These are phyloP conservation scores for Tolypocladium amazonense DNA, from an alignment of 2,329 filamentous ascomycete genomes.

Conservation along the genomic window DNA sequence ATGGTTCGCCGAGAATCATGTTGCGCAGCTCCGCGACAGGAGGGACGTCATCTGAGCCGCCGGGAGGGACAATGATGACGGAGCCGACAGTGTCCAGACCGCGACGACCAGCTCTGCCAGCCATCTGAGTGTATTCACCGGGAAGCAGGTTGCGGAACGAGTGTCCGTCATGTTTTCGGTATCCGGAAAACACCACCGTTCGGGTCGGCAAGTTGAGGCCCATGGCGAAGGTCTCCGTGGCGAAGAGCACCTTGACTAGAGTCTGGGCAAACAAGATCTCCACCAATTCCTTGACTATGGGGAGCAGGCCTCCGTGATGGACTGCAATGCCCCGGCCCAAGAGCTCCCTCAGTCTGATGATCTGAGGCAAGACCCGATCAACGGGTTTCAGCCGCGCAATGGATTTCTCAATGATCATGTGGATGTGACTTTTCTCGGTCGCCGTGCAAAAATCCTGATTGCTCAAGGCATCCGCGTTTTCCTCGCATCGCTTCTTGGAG, in stretches of 20 bases:
- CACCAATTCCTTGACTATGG: slow-evolving; percentile 95
- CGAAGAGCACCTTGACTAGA: slow-evolving; percentile 92
- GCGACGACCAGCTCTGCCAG: slow-evolving; percentile 83
- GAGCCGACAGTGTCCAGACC: slow-evolving; percentile 88
- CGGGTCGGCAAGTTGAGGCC: slow-evolving; percentile 90
- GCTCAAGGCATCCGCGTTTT: slow-evolving; percentile 89
- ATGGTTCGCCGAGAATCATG: slow-evolving; percentile 94
- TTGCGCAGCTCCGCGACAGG: slow-evolving; percentile 72
- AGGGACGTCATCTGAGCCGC: slow-evolving; percentile 72
- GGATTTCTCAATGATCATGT: slow-evolving; percentile 96
- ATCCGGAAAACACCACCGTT: slow-evolving; percentile 95
- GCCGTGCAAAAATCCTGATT: slow-evolving; percentile 94
- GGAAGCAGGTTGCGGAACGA: slow-evolving; percentile 83
- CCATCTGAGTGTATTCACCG: slow-evolving; percentile 98
- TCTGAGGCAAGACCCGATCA: slow-evolving; percentile 84
- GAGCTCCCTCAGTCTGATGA: slow-evolving; percentile 75
- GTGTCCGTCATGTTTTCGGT: slow-evolving; percentile 91
- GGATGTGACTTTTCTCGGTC: slow-evolving; percentile 88
- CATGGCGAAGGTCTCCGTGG: slow-evolving; percentile 98
- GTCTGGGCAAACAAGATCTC: slow-evolving; percentile 94
- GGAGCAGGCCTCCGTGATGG: slow-evolving; percentile 86
- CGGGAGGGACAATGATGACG: slow-evolving; percentile 84
- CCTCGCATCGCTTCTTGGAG: slow-evolving; percentile 94
- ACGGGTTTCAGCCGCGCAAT: slow-evolving; percentile 84
- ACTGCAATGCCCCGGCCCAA: slow-evolving; percentile 85